Evolutionary conservation across 352 stramenopile species (phyloP).

Genomic region (Elongisporangium senticosum): DNA sequence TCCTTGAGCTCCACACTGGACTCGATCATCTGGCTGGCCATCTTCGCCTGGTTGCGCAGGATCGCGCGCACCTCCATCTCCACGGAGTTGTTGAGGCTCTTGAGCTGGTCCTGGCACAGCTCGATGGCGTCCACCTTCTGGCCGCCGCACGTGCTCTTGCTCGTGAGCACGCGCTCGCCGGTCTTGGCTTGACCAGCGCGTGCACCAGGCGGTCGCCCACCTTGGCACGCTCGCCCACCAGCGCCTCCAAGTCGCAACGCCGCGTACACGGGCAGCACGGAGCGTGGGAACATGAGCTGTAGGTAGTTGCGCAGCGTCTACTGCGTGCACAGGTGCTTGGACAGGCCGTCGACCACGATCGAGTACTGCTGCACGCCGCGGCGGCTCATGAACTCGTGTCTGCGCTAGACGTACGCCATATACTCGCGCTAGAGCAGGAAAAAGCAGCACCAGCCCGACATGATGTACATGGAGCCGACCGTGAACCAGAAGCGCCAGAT

Average conservation of each 20-base stretch:
- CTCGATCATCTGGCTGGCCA: conserved; percentile 57
- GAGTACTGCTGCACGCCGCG: conserved; percentile 69
- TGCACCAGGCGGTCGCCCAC: conserved; percentile 68
- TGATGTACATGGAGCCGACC: conserved; percentile 58
- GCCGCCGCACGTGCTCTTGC: conserved; percentile 27
- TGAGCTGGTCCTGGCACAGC: conserved; percentile 59
- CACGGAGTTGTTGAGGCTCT: conserved; percentile 64
- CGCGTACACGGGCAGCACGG: conserved; percentile 65
- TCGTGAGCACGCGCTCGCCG: conserved; percentile 47
- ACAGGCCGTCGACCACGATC: conserved; percentile 67
- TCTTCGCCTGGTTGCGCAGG: conserved; percentile 50
- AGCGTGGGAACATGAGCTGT: conserved; percentile 63
- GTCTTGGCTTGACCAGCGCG: conserved; percentile 50
- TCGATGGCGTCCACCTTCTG: conserved; percentile 67
- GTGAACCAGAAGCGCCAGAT: conserved; percentile 67
- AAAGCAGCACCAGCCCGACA: conserved; percentile 55
- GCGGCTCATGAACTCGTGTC: conserved; percentile 72
- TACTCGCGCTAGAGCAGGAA: conserved; percentile 66
- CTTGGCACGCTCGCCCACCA: conserved; percentile 62
- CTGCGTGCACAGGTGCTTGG: conserved; percentile 63
- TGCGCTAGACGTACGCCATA: conserved; percentile 60
- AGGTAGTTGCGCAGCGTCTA: conserved; percentile 78
- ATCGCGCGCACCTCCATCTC: conserved; percentile 74
- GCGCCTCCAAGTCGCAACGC: conserved; percentile 66
- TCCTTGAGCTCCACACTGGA: conserved; percentile 32